phyloP scores from a whole-genome alignment of 805 yeast genomes.

The Ogataea chonburiensis region DNA sequence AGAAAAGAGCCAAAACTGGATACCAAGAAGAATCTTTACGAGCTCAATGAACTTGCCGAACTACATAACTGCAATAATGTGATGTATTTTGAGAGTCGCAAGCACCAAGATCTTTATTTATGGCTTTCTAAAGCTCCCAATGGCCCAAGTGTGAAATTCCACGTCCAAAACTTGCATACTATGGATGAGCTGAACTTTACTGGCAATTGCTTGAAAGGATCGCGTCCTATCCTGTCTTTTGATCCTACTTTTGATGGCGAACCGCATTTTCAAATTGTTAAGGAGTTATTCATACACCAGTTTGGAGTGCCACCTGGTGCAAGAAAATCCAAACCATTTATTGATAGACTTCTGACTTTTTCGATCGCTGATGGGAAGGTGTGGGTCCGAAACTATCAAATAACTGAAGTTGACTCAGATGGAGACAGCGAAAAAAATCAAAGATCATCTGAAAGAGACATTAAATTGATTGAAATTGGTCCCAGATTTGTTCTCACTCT shows the following conservation, averaged over 20 bases:
- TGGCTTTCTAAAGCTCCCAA: conserved; percentile 97
- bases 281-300: conserved; percentile 76
- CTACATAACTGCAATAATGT: conserved; percentile 95
- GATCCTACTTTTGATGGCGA: conserved; percentile 75
- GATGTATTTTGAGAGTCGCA: conserved; percentile 91
- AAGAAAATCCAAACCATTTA: conserved; percentile 88
- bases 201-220: conserved; percentile 93
- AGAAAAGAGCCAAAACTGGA: conserved; percentile 96
- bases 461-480: conserved; percentile 89
- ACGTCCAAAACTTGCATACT: conserved; percentile 91
- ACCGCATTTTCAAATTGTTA: conserved; percentile 67
- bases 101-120: conserved; percentile 90
- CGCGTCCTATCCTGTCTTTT: conserved; percentile 89
- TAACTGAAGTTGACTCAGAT: conserved; percentile 56
- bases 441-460: conserved; percentile 48
- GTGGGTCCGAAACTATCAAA: conserved; percentile 95
- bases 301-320: conserved; percentile 97
- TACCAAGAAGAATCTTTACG: conserved; percentile 82
- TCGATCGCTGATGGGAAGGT: conserved; percentile 89
- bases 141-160: conserved; percentile 95
- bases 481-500: conserved; percentile 93
- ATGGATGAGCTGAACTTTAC: conserved; percentile 94
- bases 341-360: conserved; percentile 93
- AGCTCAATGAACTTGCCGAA: conserved; percentile 94
- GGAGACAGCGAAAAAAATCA: conserved; percentile 28